These are phyloP conservation scores for Amanita jacksonii DNA, from an alignment of 768 basidiomycete genomes.

Conservation along the genomic window DNA sequence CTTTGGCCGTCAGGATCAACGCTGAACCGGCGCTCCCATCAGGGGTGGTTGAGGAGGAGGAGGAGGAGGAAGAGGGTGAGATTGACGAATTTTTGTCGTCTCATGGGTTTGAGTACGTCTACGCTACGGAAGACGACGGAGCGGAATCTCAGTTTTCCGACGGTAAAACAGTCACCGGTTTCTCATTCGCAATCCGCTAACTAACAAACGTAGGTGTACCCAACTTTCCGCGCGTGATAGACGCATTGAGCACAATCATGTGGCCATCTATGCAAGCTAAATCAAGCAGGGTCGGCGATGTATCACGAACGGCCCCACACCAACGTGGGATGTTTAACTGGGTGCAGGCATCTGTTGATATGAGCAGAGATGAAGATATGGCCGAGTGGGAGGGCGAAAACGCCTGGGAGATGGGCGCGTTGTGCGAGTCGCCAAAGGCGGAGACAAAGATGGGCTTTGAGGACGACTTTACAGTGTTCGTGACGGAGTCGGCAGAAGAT, in stretches of 20 bases:
- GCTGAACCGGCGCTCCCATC: conserved; percentile 8
- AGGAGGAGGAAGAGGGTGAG: conserved; percentile 36
- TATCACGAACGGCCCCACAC: conserved; percentile 22
- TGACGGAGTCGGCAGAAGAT: conserved; percentile 53
- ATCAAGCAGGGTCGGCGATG: conserved; percentile 14
- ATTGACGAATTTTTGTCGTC: conserved; percentile 59
- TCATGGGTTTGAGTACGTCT: conserved; percentile 71
- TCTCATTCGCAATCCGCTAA: not conserved
- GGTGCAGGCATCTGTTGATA: conserved; percentile 32
- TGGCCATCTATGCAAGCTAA: conserved; percentile 69
- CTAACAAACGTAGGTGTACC: conserved; percentile 31
- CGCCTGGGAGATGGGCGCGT: conserved; percentile 29
- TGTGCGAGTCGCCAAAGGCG: conserved; percentile 11
- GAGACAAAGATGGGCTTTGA: conserved; percentile 43
- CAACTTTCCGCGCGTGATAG: conserved; percentile 55
- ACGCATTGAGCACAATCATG: conserved; percentile 81
- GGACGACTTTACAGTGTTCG: conserved; percentile 73
- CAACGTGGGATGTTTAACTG: conserved; percentile 29
- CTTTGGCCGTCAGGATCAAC: conserved; percentile 54
- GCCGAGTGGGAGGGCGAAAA: conserved; percentile 41
- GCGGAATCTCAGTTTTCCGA: conserved; percentile 9
- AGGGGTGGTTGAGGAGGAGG: conserved; percentile 11
- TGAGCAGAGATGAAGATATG: conserved; percentile 19
- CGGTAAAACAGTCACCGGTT: conserved; percentile 17
- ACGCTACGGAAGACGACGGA: conserved; percentile 35